Evolutionary conservation across 169 alveolate genomes (phyloP).

Genomic region (Cryptosporidium viatorum): DNA sequence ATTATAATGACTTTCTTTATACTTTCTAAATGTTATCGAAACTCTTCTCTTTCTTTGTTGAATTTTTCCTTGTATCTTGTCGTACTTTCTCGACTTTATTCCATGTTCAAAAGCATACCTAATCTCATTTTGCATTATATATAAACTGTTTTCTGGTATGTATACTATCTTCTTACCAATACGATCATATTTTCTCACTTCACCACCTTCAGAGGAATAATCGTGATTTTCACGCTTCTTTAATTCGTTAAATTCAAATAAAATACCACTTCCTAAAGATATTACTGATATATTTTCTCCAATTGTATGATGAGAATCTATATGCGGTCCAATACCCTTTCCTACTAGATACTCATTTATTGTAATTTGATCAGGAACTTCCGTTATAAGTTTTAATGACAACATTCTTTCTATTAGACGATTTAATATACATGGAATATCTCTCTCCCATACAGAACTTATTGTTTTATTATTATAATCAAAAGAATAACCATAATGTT

Average conservation of each 20-base stretch:
- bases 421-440: slow-evolving; percentile 26
- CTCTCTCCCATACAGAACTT: slow-evolving; percentile 33
- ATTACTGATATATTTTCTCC: slow-evolving; percentile 34
- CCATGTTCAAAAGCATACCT: slow-evolving; percentile 67
- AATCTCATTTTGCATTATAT: slow-evolving; percentile 33
- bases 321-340: slow-evolving; percentile 61
- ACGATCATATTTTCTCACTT: not conserved
- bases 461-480: slow-evolving; percentile 51
- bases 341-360: slow-evolving; percentile 59
- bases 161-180: not conserved
- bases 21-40: slow-evolving; percentile 37
- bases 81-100: slow-evolving; percentile 35
- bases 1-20: slow-evolving; percentile 4
- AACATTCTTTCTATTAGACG: not conserved
- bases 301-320: slow-evolving; percentile 66
- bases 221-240: not conserved
- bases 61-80: slow-evolving; percentile 6
- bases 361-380: slow-evolving; percentile 52
- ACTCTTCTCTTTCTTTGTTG: slow-evolving; percentile 16
- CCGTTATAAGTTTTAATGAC: not conserved
- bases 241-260: slow-evolving; percentile 34
- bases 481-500: slow-evolving; percentile 59
- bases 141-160: slow-evolving; percentile 60
- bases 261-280: slow-evolving; percentile 57
- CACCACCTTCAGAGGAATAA: not conserved